Conservation (phyloP, 805 yeast genomes). For the Deakozyma indianensis region DNA sequence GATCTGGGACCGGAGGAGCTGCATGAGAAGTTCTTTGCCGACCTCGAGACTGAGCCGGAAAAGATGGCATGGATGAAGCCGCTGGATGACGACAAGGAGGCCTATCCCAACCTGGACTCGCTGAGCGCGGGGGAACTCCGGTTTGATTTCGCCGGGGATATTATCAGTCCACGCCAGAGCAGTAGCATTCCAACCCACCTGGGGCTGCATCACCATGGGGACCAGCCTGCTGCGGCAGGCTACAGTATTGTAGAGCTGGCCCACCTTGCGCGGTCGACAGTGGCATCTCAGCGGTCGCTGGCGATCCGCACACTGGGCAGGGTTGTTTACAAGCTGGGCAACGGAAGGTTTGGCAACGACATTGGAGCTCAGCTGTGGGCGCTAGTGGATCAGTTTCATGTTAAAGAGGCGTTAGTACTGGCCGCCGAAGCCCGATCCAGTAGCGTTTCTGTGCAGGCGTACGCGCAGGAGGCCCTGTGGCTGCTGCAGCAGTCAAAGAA, state of each 20-base stretch:
- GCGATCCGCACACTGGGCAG: slow-evolving; percentile 83
- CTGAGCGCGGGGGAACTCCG: slow-evolving; percentile 45
- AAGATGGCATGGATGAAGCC: slow-evolving; percentile 89
- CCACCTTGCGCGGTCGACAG: slow-evolving; percentile 62
- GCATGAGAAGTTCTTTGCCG: slow-evolving; percentile 80
- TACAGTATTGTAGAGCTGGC: slow-evolving; percentile 76
- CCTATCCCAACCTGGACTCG: slow-evolving; percentile 35
- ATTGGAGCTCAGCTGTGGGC: slow-evolving; percentile 58
- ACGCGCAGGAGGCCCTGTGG: slow-evolving; percentile 87
- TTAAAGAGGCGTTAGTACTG: slow-evolving; percentile 47
- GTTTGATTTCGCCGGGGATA: slow-evolving; percentile 76
- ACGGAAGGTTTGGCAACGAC: slow-evolving; percentile 20
- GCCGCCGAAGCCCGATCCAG: slow-evolving; percentile 54
- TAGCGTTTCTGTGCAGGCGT: slow-evolving; percentile 62
- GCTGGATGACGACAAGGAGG: slow-evolving; percentile 26
- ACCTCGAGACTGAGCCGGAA: slow-evolving; percentile 67
- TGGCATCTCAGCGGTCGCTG: slow-evolving; percentile 74
- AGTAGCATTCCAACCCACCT: slow-evolving; percentile 34
- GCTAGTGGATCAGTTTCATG: slow-evolving; percentile 42
- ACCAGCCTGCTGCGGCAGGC: slow-evolving; percentile 81
- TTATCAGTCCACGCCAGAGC: slow-evolving; percentile 45
- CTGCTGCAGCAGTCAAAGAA: slow-evolving; percentile 39
- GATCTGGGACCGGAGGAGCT: slow-evolving; percentile 67
- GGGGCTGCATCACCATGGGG: slow-evolving; percentile 88
- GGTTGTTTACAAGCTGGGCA: slow-evolving; percentile 65